Base-by-base conservation (phyloP, 805 yeast genomes). In the baker's yeast (Saccharomyces cerevisiae) region DNA sequence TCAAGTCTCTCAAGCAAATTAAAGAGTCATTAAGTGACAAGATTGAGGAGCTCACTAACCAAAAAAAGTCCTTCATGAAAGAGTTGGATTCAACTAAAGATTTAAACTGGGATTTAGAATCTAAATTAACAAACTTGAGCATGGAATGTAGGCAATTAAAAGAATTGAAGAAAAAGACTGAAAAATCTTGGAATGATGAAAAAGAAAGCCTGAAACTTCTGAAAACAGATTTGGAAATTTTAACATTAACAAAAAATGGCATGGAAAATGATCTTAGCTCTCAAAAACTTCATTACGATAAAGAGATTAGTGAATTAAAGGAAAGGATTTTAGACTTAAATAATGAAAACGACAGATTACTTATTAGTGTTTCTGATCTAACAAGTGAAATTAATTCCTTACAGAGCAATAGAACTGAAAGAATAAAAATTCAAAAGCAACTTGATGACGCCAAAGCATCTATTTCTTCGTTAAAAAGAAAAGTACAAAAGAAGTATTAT, bases 281-380 rank as follows among this genome's bases (percentile, higher is more conserved):
- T 32, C 68, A 74, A 14, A 75, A 76, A 46, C 55, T 57, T 0
- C 63, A 73, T 21, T 70, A 75, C 32, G 66, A 69, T 13, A 61
- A 65, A 30, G 83, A 83, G 54, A 60, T 81, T 6, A 69, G 69
- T 29, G 81, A 76, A 17, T 70, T 84, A 54, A 81, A 76, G 59
- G 67, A 66, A 3, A 77, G 80, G 49, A 79, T 85, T 49, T 77
- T 76, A 31, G 84, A 80, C 49, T 70, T 86, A 56, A 86, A 85
- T 64, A 85, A 84, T 61, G 90, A 84, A 63, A 85, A 85, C 67
- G 87, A 83, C 58, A 73, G 74, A 41, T 32, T 57, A 32, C 4
- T 17, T 17, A 36, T 36, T 17, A 36, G 22, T 36, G 43, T 17
- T 8, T 36, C 43, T 17, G 43, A 36, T n/a, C 17, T 36, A 13